Conservation (phyloP, 176 grass and related monocot species). For the Hyparrhenia diplandra region DNA sequence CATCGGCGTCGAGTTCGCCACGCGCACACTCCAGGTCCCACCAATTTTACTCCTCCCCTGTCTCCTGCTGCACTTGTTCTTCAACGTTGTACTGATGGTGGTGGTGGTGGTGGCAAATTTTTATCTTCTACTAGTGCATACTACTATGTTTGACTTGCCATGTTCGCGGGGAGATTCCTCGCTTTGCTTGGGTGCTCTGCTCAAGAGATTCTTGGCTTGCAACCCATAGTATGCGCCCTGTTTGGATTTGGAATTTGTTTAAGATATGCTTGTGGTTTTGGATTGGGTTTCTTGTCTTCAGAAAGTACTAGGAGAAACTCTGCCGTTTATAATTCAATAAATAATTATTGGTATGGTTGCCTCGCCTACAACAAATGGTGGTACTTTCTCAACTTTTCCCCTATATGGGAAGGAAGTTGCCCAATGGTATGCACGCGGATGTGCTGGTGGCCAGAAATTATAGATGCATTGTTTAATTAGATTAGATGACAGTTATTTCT, state of each 20-base stretch:
- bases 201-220: neutral
- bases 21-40: conserved; percentile 48
- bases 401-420: neutral
- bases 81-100: neutral
- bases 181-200: neutral
- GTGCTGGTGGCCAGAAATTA: neutral
- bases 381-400: neutral
- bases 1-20: conserved; percentile 62
- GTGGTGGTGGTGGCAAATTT: no score
- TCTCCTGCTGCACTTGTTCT: neutral
- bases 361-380: neutral
- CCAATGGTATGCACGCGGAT: neutral
- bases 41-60: neutral
- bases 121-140: no score
- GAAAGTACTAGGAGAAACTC: neutral
- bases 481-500: neutral
- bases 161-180: neutral
- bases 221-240: neutral
- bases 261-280: no score
- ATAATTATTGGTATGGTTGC: neutral
- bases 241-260: neutral
- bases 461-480: neutral
- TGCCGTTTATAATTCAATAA: neutral
- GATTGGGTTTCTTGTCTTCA: neutral
- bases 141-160: no score